These are phyloP conservation scores for Fusarium succisae DNA, from an alignment of 2,329 filamentous ascomycete species.

Conservation along the genomic window DNA sequence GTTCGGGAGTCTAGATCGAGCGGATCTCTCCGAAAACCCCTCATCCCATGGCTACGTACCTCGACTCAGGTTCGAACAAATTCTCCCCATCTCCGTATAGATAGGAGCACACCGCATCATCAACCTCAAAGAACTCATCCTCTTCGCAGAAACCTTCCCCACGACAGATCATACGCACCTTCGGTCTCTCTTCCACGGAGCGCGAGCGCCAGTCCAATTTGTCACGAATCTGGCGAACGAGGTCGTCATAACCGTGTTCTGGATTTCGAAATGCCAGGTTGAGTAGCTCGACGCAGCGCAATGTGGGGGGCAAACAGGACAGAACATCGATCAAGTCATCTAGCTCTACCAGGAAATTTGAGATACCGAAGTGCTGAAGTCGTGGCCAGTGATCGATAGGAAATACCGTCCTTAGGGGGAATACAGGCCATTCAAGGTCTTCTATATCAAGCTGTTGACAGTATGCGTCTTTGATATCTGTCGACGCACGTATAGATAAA, in stretches of 20 bases:
- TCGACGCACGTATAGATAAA: background rate
- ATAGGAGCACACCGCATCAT: background rate
- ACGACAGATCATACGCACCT: background rate
- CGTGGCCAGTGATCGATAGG: background rate
- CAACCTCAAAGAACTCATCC: background rate
- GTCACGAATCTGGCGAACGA: background rate
- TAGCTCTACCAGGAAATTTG: background rate
- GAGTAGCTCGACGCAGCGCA: background rate
- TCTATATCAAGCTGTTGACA: background rate
- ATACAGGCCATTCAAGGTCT: background rate
- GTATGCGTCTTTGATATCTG: rapidly evolving
- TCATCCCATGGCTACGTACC: background rate
- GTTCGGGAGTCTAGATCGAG: background rate
- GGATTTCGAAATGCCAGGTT: background rate
- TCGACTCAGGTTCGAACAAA: background rate
- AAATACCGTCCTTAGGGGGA: background rate
- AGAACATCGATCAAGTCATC: background rate
- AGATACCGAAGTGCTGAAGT: background rate
- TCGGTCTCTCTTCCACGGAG: background rate
- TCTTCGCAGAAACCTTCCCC: rapidly evolving
- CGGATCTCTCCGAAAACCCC: background rate
- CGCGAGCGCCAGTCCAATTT: background rate
- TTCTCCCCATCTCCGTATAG: background rate
- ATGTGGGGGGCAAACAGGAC: background rate
- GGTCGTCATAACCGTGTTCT: rapidly evolving